These are phyloP conservation scores for Xylaria acuta DNA, from an alignment of 495 filamentous ascomycete genomes.

Conservation along the genomic window DNA sequence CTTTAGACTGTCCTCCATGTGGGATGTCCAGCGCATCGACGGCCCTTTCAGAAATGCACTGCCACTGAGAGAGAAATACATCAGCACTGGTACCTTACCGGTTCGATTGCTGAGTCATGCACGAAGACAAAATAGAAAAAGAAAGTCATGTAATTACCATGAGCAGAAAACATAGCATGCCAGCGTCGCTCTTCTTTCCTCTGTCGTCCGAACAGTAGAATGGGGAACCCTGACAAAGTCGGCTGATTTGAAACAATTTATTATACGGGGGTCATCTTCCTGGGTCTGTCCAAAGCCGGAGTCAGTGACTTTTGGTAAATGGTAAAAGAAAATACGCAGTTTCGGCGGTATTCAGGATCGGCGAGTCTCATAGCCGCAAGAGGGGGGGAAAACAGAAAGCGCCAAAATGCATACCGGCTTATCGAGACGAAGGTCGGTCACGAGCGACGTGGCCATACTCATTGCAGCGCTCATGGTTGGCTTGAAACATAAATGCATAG, in stretches of 20 bases:
- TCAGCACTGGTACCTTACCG: not conserved
- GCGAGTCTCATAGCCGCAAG: not conserved
- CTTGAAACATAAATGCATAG: constrained; percentile 40
- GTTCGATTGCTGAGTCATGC: not conserved
- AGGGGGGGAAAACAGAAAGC: not conserved
- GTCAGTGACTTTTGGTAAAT: not conserved
- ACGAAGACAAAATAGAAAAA: not conserved
- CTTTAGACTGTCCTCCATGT: constrained; percentile 42
- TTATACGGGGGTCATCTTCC: constrained; percentile 29
- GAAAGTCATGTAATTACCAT: constrained; percentile 25
- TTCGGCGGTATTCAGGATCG: not conserved
- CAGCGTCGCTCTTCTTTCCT: constrained; percentile 40
- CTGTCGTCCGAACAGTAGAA: constrained; percentile 34
- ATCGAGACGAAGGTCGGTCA: constrained; percentile 64
- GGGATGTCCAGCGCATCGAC: constrained; percentile 41
- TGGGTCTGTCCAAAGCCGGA: constrained; percentile 25
- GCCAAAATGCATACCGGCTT: constrained; percentile 35
- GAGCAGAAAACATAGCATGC: constrained; percentile 36
- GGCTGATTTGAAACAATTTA: constrained; percentile 36
- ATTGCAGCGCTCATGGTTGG: constrained; percentile 50
- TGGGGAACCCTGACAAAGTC: constrained; percentile 29
- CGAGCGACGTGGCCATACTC: constrained; percentile 58
- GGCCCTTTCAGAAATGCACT: constrained; percentile 37
- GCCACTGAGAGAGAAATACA: constrained; percentile 30
- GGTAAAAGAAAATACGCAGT: not conserved